Base-by-base conservation (phyloP, 371 early-diverging fungal species). In the Rhizopus arrhizus region DNA sequence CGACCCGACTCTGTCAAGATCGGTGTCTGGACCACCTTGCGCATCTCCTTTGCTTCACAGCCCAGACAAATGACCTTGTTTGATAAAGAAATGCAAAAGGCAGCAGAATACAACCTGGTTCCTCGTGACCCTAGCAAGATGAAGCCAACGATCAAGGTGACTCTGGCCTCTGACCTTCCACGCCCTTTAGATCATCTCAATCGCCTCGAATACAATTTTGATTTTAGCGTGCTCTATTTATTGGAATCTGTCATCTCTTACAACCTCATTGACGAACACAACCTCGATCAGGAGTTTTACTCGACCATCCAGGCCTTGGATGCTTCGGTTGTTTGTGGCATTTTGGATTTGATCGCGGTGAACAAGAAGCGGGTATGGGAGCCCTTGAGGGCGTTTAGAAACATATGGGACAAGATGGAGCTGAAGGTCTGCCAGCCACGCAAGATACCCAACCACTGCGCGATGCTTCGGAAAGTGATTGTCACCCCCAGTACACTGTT, bases 401-500 rank as follows among this genome's bases (percentile, higher is more conserved):
- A 62, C n/a, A 66, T 66, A 3, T 77, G 53, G 63, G 32, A 65
- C 1, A 36, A 58, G 29, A 47, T 65, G 49, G 66, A 57, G 2
- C 48, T 61, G 16, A 69, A 63, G 31, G 61, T 75, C 0, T 32
- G 38, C 1, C 61, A 62, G 1, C 48, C 63, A 4, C 36, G 70
- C 0, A 73, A 59, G 6, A 65, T 83, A 0, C 87, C 89, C 2
- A 55, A 61, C 2, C 80, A 86, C 55, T 83, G 82, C 40, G 80
- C 82, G 7, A 57, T 75, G 46, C 66, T 88, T 12, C 78, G 88
- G 0, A 89, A 87, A 57, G 70, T 86, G 0, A 68, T 86, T 16
- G 63, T 90, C 0, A 86, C 89, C 0, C 90, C 90, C 0, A 80
- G 85, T 0, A 74, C 76, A 0, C 61, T 90, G n/a, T 82, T 83